Evolutionary conservation across 805 yeast species (phyloP).

Genomic region (Hanseniaspora jakobsenii): DNA sequence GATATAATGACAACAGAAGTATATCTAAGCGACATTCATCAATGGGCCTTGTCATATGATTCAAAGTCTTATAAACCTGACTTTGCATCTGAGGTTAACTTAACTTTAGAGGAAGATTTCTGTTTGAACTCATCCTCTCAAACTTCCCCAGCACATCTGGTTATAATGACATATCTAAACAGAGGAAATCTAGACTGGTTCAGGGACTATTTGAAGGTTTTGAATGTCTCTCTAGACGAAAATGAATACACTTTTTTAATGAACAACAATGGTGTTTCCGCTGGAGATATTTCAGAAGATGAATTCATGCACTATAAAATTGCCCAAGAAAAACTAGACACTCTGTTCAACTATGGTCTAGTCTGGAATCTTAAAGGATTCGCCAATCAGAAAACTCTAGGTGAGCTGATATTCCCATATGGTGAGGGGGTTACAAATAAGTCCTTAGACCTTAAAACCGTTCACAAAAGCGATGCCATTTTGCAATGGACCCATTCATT

Average conservation of each 20-base stretch:
- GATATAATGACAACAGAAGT: constrained; percentile 18
- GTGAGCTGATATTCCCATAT: constrained; percentile 10
- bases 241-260: neutral
- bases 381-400: constrained; percentile 5
- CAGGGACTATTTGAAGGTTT: neutral
- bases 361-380: constrained; percentile 11
- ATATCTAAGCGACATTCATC: constrained; percentile 18
- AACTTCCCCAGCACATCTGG: constrained; percentile 5
- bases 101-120: constrained; percentile 13
- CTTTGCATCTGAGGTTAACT: neutral
- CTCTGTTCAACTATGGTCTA: constrained; percentile 10
- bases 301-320: no score
- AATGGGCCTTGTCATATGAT: constrained; percentile 17
- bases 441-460: neutral
- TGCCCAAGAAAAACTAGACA: neutral
- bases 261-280: neutral
- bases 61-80: constrained; percentile 9
- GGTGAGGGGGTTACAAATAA: constrained; percentile 11
- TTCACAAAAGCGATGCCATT: neutral
- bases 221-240: constrained; percentile 2
- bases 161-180: neutral
- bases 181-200: constrained; percentile 3
- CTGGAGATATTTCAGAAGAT: neutral
- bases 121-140: neutral
- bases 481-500: neutral